Conservation (phyloP, 495 filamentous ascomycete species). For the Aspergillus egyptiacus region DNA sequence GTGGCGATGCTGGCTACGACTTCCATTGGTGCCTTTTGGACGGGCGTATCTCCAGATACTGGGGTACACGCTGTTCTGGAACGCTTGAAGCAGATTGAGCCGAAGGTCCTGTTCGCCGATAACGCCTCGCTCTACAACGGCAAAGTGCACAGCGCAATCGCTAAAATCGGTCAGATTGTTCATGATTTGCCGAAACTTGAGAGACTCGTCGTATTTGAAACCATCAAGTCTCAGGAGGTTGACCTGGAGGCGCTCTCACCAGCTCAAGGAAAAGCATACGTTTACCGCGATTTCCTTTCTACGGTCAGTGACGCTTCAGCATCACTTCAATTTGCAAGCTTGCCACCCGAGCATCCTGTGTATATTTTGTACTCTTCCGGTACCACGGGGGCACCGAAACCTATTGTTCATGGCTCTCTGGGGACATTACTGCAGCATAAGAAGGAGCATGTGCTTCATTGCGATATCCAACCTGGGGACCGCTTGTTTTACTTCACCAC, state of each 20-base stretch:
- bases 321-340: constrained; percentile 60
- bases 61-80: constrained; percentile 78
- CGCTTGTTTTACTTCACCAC: constrained; percentile 84
- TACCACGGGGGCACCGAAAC: constrained; percentile 86
- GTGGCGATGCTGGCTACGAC: constrained; percentile 81
- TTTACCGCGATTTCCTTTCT: constrained; percentile 47
- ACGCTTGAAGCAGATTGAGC: constrained; percentile 73
- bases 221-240: constrained; percentile 44
- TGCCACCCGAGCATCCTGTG: constrained; percentile 76
- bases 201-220: constrained; percentile 64
- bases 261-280: constrained; percentile 43
- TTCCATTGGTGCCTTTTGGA: constrained; percentile 83
- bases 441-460: constrained; percentile 85
- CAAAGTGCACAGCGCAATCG: constrained; percentile 64
- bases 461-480: constrained; percentile 60
- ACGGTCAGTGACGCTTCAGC: constrained; percentile 36
- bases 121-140: constrained; percentile 86
- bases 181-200: constrained; percentile 56
- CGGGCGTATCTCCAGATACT: constrained; percentile 77
- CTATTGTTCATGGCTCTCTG: constrained; percentile 83
- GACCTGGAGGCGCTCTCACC: constrained; percentile 43
- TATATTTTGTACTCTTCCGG: constrained; percentile 86
- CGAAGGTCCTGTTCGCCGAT: constrained; percentile 75
- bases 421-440: constrained; percentile 90
- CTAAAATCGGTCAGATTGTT: constrained; percentile 69